Conservation (phyloP, 1,284 basidiomycete species). For the Grifola frondosa region DNA sequence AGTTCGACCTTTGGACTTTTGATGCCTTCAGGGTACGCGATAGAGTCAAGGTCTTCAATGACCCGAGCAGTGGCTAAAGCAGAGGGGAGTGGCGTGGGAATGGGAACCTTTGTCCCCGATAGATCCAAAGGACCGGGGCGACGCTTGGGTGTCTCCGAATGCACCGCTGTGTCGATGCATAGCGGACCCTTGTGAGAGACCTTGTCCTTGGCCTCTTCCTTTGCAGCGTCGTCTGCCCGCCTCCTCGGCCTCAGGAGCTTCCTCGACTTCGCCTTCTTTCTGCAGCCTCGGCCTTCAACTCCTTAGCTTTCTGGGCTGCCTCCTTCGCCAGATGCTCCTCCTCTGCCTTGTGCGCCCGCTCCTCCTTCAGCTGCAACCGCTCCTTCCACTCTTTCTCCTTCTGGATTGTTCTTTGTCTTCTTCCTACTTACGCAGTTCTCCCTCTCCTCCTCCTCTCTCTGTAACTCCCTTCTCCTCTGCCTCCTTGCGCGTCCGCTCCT, state of each 20-base stretch:
- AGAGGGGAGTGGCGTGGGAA: slow-evolving; percentile 52
- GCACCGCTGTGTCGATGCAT: slow-evolving; percentile 56
- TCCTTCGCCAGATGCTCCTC: slow-evolving; percentile 27
- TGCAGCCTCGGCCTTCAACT: slow-evolving; percentile 29
- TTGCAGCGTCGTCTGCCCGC: slow-evolving; percentile 25
- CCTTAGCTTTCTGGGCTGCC: slow-evolving; percentile 31
- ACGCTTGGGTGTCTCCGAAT: slow-evolving; percentile 36
- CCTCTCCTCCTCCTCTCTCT: slow-evolving; percentile 28
- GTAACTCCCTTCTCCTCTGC: slow-evolving; percentile 16
- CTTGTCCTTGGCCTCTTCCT: slow-evolving; percentile 34
- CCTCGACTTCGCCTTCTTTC: slow-evolving; percentile 38
- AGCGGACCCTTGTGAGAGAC: slow-evolving; percentile 45
- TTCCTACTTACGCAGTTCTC: slow-evolving; percentile 21
- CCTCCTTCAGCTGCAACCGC: slow-evolving; percentile 34
- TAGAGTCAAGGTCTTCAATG: slow-evolving; percentile 78
- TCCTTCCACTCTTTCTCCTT: slow-evolving; percentile 36
- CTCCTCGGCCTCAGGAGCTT: slow-evolving; percentile 35
- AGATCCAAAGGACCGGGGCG: slow-evolving; percentile 77
- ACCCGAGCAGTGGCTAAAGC: slow-evolving; percentile 71
- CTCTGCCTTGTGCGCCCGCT: slow-evolving; percentile 30
- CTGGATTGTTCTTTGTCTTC: slow-evolving; percentile 27
- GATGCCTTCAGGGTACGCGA: slow-evolving; percentile 83
- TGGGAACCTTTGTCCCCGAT: slow-evolving; percentile 41
- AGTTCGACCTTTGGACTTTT: slow-evolving; percentile 82
- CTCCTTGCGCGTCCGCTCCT: slow-evolving; percentile 38